Base-by-base conservation (phyloP, 2,329 filamentous ascomycete species). In the Drechslerella stenobrocha region DNA sequence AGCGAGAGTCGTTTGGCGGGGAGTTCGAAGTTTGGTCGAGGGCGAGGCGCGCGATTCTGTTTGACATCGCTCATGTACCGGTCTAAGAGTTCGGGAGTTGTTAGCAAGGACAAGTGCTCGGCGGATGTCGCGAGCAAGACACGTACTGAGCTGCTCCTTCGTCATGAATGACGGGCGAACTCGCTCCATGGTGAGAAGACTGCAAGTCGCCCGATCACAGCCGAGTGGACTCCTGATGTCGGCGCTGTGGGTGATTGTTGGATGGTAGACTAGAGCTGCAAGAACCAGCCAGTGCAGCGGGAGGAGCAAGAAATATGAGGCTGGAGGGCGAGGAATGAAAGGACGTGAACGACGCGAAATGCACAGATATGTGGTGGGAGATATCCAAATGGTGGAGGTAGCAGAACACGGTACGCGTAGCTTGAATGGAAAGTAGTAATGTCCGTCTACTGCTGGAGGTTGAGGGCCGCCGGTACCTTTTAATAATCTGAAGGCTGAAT, bases 91-190 rank as follows among this genome's bases (percentile, higher is more conserved):
- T 5, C 20, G n/a, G 18, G 15, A 5, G 32, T 9, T 20, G 42
- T 59, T 28, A 51, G 45, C 45, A 15, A 55, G 42, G 26, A 51
- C 9, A 6, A 13, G 13, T 32, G 3, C 13, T 35, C 18, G 30
- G 47, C 15, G 34, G 34, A 50, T 22, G 5, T 18, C 44, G 44
- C 18, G 22, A 53, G 26, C 22, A 34, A 35, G 4, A 53, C 22
- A 70, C 65, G 46, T 70, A 73, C 72, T 70, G 42, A 73, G 69
- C 48, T 73, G 72, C 66, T 73, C 72, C 50, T 73, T 73, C 22
- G 72, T 73, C 72, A 73, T 73, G 50, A 73, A 73, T 11, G 72
- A 73, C 44, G 55, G 63, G 23, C 63, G 63, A 42, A 59, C 63
- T 50, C 63, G 63, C 48, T 67, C 63, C 63, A 67, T 67, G 11